Evolutionary conservation across 2,329 filamentous ascomycete species (phyloP), one percentile per base, ranked within the genome.

Genomic region (Fusarium oxysporum): DNA sequence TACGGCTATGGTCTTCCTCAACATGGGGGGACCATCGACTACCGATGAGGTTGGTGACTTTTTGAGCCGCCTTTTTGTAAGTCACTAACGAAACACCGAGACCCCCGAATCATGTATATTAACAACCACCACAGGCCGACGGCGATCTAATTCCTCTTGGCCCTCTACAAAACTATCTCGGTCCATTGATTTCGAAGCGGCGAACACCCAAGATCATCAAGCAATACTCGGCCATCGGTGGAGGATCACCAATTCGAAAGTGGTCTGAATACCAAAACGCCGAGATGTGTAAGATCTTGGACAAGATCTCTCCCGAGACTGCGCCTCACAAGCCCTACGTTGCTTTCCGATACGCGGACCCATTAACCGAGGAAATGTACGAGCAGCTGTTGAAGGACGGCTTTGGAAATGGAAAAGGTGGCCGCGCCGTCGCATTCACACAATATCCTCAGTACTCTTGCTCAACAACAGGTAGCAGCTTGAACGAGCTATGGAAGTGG

Each of bases 401-500:
- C 0, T 97, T 98, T 80, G 96, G 95, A 16, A 90, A 91, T 59
- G 95, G 96, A 8, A 94, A 91, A 68, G 95, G 95, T n/a, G 96
- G 96, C 6, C 90, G 96, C 65, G 96, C 97, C 4, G 95, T 99
- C 8, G 96, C 96, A 3, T 99, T 99, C 80, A 98, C 96, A 33
- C 96, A 99, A 83, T 99, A 99, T 78, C 96, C 96, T 5, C 96
- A 99, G 81, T 99, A 99, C 83, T 97, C 94, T 25, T 99, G 97
- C 85, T 97, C 95, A 25, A 99, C 96, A 3, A 99, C 96, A 0
- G 96, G 96, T 28, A 97, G 94, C 82, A 97, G 94, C 71, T 84
- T 99, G 64, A 99, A 99, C 79, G 96, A 99, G 84, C 85, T 99
- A 40, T 99, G 96, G 96, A 98, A 97, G 84, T 98, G 95, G 95